Percentiles rank a stretch among this genome's conserved stretches.
Evolutionary conservation across 2,329 filamentous ascomycete species (phyloP).

Genomic region (Pseudogymnoascus pannorum): DNA sequence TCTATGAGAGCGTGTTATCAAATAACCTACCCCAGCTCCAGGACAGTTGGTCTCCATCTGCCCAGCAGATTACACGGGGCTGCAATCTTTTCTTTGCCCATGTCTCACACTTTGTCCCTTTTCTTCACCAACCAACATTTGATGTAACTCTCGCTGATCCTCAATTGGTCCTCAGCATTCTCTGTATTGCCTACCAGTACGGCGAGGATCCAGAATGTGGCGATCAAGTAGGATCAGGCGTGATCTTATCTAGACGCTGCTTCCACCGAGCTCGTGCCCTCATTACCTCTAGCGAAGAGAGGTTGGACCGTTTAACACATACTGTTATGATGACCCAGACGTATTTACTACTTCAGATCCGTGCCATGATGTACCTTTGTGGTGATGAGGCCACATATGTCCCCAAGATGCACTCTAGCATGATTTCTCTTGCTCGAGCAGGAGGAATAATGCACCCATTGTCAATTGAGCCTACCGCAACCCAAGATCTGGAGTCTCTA

Average conservation of each 20-base stretch:
- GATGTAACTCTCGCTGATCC: slow-evolving; percentile 21
- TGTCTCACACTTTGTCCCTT: slow-evolving; percentile 32
- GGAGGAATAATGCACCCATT: slow-evolving; percentile 31
- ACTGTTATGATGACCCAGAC: slow-evolving; percentile 31
- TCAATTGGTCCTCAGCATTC: slow-evolving; percentile 31
- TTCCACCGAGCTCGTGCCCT: slow-evolving; percentile 29
- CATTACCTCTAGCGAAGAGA: slow-evolving; percentile 20
- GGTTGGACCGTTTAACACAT: slow-evolving; percentile 13
- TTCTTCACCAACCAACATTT: slow-evolving; percentile 33
- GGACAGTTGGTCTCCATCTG: slow-evolving; percentile 29
- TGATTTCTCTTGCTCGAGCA: slow-evolving; percentile 33
- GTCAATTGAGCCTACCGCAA: slow-evolving; percentile 18
- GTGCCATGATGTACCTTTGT: slow-evolving; percentile 38
- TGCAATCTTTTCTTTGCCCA: slow-evolving; percentile 32
- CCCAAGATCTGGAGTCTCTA: slow-evolving; percentile 31
- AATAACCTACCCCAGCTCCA: slow-evolving; percentile 18
- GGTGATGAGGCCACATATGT: slow-evolving; percentile 30
- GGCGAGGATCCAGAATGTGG: slow-evolving; percentile 31
- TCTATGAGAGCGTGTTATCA: slow-evolving; percentile 16
- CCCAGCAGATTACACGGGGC: slow-evolving; percentile 27
- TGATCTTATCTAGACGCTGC: slow-evolving; percentile 28
- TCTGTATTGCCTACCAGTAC: slow-evolving; percentile 34
- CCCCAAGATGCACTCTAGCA: slow-evolving; percentile 34
- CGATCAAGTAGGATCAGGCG: slow-evolving; percentile 23
- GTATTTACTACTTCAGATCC: slow-evolving; percentile 35